Percentiles rank a stretch among this genome's conserved stretches.
phyloP scores from a whole-genome alignment of 1,284 basidiomycete species.

The Trichosporon sp. region DNA sequence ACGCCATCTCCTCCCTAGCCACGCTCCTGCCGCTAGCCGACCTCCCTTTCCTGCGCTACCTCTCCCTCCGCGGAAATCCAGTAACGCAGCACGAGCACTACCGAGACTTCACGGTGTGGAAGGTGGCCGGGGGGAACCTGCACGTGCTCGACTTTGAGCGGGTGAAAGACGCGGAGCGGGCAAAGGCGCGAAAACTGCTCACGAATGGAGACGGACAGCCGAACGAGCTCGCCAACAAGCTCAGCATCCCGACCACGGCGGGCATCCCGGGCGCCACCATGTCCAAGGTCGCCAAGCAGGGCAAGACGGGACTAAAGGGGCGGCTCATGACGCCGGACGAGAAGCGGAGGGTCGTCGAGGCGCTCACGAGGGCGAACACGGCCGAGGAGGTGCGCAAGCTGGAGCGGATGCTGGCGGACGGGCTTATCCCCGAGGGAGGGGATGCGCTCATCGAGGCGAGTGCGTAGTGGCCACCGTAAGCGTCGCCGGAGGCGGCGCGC shows the following conservation, averaged over 20 bases:
- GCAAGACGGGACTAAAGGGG: slow-evolving; percentile 48
- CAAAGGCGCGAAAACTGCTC: slow-evolving; percentile 67
- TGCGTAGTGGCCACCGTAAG: neutral
- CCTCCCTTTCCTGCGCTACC: slow-evolving; percentile 69
- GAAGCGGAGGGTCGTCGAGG: slow-evolving; percentile 78
- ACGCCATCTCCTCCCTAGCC: slow-evolving; percentile 66
- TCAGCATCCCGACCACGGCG: slow-evolving; percentile 65
- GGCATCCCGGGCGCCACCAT: slow-evolving; percentile 58
- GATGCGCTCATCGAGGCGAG: slow-evolving; percentile 6
- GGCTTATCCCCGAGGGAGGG: slow-evolving; percentile 61
- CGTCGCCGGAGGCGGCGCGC: neutral
- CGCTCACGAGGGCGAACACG: slow-evolving; percentile 82
- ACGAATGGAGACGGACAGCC: slow-evolving; percentile 66
- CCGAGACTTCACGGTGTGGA: slow-evolving; percentile 71
- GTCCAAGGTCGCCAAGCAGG: slow-evolving; percentile 41
- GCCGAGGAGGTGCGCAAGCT: slow-evolving; percentile 83
- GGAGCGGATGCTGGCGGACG: slow-evolving; percentile 81
- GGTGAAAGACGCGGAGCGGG: slow-evolving; percentile 85
- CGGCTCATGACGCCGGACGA: slow-evolving; percentile 89
- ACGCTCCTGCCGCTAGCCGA: slow-evolving; percentile 76
- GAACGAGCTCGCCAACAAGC: slow-evolving; percentile 71
- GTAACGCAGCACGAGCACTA: slow-evolving; percentile 92
- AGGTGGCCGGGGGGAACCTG: slow-evolving; percentile 55
- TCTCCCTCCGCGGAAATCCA: slow-evolving; percentile 84
- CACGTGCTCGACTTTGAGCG: slow-evolving; percentile 95